phyloP scores from a whole-genome alignment of 1,139 yeast species.

The Candida dubliniensis region DNA sequence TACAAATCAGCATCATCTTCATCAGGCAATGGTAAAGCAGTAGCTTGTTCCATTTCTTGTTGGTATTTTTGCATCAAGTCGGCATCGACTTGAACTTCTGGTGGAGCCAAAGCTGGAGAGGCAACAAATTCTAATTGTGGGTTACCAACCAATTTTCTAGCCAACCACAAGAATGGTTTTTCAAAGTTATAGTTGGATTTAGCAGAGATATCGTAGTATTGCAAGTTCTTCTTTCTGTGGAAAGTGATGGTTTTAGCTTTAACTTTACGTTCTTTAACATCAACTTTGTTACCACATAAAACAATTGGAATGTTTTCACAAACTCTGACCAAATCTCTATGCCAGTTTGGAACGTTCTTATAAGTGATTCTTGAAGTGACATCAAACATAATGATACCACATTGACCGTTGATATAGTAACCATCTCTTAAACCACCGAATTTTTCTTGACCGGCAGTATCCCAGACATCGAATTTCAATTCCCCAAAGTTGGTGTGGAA shows the following conservation, averaged over 20 bases:
- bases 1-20: constrained; percentile 99
- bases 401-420: constrained; percentile 98
- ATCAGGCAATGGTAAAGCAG: constrained; percentile 99
- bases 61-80: constrained; percentile 97
- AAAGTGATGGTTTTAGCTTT: constrained; percentile 99
- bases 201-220: constrained; percentile 99
- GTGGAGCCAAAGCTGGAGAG: constrained; percentile 99
- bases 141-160: constrained; percentile 98
- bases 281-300: constrained; percentile 99
- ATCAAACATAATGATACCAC: constrained; percentile 99
- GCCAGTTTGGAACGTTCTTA: constrained; percentile 99
- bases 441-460: constrained; percentile 99
- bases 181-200: constrained; percentile 99
- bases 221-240: constrained; percentile 99
- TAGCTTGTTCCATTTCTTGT: constrained; percentile 99
- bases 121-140: constrained; percentile 98
- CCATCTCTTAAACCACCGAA: constrained; percentile 99
- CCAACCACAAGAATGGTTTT: constrained; percentile 99
- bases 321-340: constrained; percentile 97
- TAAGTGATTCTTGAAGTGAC: constrained; percentile 99
- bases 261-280: constrained; percentile 99
- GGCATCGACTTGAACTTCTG: constrained; percentile 97
- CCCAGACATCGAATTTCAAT: constrained; percentile 99
- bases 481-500: constrained; percentile 99
- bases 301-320: constrained; percentile 99